These are phyloP conservation scores for Fusarium humuli DNA, from an alignment of 2,329 filamentous ascomycete species.

Conservation along the genomic window DNA sequence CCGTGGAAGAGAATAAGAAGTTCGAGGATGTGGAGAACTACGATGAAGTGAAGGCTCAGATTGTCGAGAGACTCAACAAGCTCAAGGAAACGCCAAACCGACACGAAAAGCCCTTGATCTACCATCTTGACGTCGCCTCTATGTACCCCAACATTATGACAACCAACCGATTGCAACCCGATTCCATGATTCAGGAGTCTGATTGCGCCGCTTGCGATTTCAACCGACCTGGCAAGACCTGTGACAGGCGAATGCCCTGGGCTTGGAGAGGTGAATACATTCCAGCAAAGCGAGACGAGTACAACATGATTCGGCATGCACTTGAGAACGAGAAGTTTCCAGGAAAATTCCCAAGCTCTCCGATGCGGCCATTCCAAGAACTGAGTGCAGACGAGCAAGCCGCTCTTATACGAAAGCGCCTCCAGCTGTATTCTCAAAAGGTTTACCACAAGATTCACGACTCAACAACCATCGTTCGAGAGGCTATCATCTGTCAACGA, in stretches of 20 bases:
- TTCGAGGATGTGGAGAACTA: constrained; percentile 85
- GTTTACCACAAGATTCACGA: constrained; percentile 99
- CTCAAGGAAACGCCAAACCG: constrained; percentile 87
- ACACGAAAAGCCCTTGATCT: constrained; percentile 88
- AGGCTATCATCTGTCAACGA: constrained; percentile 97
- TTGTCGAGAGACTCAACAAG: constrained; percentile 74
- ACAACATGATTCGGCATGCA: constrained; percentile 97
- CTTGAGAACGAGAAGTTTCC: constrained; percentile 95
- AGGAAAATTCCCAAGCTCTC: constrained; percentile 76
- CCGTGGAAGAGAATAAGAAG: constrained; percentile 84
- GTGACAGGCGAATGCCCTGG: constrained; percentile 94
- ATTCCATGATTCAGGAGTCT: constrained; percentile 98
- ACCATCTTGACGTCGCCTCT: constrained; percentile 97
- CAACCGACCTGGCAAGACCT: constrained; percentile 96
- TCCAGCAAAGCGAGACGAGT: constrained; percentile 95
- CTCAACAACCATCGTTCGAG: constrained; percentile 88
- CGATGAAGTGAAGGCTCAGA: constrained; percentile 86
- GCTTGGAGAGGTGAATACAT: constrained; percentile 98
- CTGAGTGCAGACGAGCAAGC: constrained; percentile 86
- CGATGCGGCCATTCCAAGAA: constrained; percentile 81
- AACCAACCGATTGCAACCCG: constrained; percentile 94
- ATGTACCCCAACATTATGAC: constrained; percentile 99
- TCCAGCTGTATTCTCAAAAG: constrained; percentile 96
- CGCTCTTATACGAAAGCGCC: constrained; percentile 80
- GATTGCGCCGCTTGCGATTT: constrained; percentile 98